Evolutionary conservation across 805 yeast genomes (phyloP).

Genomic region (Danielia oregonensis): DNA sequence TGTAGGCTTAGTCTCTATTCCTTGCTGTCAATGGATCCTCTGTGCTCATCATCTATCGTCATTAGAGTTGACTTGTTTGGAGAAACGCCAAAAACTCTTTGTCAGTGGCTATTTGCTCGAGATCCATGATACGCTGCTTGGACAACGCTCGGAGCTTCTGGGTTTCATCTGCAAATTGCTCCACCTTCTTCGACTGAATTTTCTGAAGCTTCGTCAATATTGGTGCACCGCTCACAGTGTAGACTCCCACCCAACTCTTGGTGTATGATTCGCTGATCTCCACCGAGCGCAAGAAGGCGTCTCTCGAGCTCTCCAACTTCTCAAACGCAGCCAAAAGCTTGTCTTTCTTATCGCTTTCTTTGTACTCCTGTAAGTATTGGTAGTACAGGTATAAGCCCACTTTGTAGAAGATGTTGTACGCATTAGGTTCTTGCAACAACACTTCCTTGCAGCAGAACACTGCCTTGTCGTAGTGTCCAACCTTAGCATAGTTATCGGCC

Average conservation of each 20-base stretch:
- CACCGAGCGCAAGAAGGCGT: constrained; percentile 63
- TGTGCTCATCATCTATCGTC: no score
- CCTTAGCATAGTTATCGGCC: constrained; percentile 54
- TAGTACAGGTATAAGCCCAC: constrained; percentile 47
- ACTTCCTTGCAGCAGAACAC: constrained; percentile 69
- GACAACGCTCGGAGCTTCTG: constrained; percentile 20
- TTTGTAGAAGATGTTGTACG: constrained; percentile 61
- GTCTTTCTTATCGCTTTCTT: constrained; percentile 24
- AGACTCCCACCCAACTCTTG: constrained; percentile 74
- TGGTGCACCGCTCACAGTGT: constrained; percentile 23
- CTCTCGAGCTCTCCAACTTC: constrained; percentile 26
- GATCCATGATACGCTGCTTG: constrained; percentile 17
- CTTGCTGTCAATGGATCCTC: no score
- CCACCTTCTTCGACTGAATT: constrained; percentile 19
- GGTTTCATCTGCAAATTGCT: constrained; percentile 19
- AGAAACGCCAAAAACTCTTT: constrained; percentile 8
- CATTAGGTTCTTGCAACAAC: constrained; percentile 61
- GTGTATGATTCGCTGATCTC: constrained; percentile 70
- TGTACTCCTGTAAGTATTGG: constrained; percentile 21
- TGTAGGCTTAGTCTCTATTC: no score
- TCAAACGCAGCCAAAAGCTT: constrained; percentile 23
- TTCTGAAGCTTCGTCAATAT: constrained; percentile 14
- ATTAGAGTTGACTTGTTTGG: no score
- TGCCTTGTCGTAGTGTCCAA: constrained; percentile 66
- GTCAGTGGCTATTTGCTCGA: constrained; percentile 12